phyloP scores from a whole-genome alignment of 176 grass and related monocot species.

The Melocanna baccifera region DNA sequence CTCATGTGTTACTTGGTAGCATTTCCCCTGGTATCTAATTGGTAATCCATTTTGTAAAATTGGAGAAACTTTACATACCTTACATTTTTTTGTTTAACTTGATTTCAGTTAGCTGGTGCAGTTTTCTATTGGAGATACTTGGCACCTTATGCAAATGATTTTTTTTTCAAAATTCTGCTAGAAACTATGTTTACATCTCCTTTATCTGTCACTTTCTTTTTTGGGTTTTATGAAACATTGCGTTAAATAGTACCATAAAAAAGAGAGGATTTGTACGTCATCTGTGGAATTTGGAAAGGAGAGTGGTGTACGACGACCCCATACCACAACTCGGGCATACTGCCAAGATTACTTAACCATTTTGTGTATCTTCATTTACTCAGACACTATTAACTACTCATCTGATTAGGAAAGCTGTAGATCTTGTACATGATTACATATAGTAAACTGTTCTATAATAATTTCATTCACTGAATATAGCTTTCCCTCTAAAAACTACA shows the following conservation, averaged over 20 bases:
- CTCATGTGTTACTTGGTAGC: neutral
- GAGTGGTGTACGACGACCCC: neutral
- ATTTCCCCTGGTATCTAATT: neutral
- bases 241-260: neutral
- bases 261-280: neutral
- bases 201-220: slow-evolving; percentile 1
- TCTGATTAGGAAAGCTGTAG: neutral
- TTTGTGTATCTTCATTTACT: neutral
- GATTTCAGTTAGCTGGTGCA: neutral
- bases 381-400: neutral
- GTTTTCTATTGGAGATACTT: neutral
- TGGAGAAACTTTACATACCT: neutral
- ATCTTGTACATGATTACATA: slow-evolving; percentile 1
- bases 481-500: neutral
- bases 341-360: neutral
- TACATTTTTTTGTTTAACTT: neutral
- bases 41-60: neutral
- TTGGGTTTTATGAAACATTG: neutral
- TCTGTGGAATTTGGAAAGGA: neutral
- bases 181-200: neutral
- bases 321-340: neutral
- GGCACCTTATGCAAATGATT: neutral
- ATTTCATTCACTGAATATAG: slow-evolving; percentile 12
- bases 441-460: neutral
- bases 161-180: neutral